Base-by-base conservation (phyloP, 768 basidiomycete species). In the Phaffia australis region DNA sequence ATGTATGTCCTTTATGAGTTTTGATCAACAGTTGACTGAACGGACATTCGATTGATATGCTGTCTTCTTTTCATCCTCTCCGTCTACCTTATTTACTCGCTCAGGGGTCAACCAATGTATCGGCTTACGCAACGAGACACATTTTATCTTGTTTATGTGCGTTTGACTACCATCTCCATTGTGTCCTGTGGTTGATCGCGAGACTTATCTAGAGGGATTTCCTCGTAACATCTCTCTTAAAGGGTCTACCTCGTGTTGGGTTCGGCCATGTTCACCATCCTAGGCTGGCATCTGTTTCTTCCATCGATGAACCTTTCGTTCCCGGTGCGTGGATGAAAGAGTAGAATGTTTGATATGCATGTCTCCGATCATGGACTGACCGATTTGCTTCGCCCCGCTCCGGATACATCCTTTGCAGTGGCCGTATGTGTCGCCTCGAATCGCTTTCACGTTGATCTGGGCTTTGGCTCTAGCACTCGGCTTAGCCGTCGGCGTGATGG, bases 131-230 rank as follows among this genome's bases (percentile, higher is more conserved):
- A 99, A 98, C 71, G 93, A 97, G 74, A 85, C 94, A 0, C 91
- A 97, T 77, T 99, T 99, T 72, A 82, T 94, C 49, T 79, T 98
- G 56, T 99, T 98, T 81, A 87, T 98, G 89, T 89, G 69, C 64
- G 85, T 77, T 51, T 29, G 18, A 47, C 48, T 8, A n/a, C 21
- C 58, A 15, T 58, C 42, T 21, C 11, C 14, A 32, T 55, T 9
- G 9, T 23, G 19, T 19, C 18, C n/a, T 60, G 64, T 57, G 56
- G 9, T 30, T 62, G 48, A 61, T 59, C 60, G 35, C 54, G 30
- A 46, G 51, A 15, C 9, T 59, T 51, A 4, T 16, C 50, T 25
- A 1, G 32, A n/a, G n/a, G n/a, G n/a, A n/a, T n/a, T n/a, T n/a
- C n/a, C n/a, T n/a, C n/a, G n/a, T n/a, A n/a, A n/a, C n/a, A 1